A percentile compares a stretch with the other conserved stretches of the same genome.
These are phyloP conservation scores for Fusarium vanettenii DNA, from an alignment of 2,329 filamentous ascomycete genomes.

Conservation along the genomic window DNA sequence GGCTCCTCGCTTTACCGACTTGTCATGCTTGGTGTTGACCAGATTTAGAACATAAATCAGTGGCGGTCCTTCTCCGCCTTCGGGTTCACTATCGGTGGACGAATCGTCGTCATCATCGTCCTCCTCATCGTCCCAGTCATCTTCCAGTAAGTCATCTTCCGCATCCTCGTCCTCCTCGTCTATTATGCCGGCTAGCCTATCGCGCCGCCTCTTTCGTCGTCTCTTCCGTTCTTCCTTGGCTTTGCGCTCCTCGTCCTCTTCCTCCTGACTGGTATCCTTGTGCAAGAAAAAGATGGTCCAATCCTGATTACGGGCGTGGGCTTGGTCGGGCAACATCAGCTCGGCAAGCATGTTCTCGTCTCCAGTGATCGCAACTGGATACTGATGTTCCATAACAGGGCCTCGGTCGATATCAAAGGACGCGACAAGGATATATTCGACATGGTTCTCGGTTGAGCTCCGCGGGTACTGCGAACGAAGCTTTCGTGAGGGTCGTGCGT, in stretches of 20 bases:
- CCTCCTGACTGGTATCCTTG: slow-evolving; percentile 88
- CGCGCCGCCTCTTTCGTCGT: slow-evolving; percentile 63
- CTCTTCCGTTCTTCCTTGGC: slow-evolving; percentile 65
- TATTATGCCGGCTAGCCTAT: slow-evolving; percentile 61
- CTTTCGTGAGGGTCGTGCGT: slow-evolving; percentile 64
- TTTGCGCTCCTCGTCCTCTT: slow-evolving; percentile 78
- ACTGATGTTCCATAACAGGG: slow-evolving; percentile 98
- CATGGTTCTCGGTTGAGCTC: slow-evolving; percentile 86
- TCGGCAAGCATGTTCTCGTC: slow-evolving; percentile 99
- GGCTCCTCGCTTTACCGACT: slow-evolving; percentile 89
- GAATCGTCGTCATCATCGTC: slow-evolving; percentile 65
- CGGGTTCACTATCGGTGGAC: slow-evolving; percentile 71
- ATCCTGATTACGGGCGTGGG: slow-evolving; percentile 93
- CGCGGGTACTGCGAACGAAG: slow-evolving; percentile 81
- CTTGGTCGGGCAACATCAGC: slow-evolving; percentile 97
- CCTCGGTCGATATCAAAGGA: slow-evolving; percentile 97
- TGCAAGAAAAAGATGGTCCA: slow-evolving; percentile 99
- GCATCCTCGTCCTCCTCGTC: slow-evolving; percentile 57
- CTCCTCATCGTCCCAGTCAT: slow-evolving; percentile 61
- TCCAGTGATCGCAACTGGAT: slow-evolving; percentile 91
- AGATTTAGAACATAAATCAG: slow-evolving; percentile 97
- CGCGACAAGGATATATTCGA: slow-evolving; percentile 97
- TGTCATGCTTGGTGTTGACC: slow-evolving; percentile 98
- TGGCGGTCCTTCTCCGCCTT: slow-evolving; percentile 84
- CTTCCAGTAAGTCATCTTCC: slow-evolving; percentile 58